phyloP scores from a whole-genome alignment of 2,329 filamentous ascomycete species.

The Ceratocystis huliohia region DNA sequence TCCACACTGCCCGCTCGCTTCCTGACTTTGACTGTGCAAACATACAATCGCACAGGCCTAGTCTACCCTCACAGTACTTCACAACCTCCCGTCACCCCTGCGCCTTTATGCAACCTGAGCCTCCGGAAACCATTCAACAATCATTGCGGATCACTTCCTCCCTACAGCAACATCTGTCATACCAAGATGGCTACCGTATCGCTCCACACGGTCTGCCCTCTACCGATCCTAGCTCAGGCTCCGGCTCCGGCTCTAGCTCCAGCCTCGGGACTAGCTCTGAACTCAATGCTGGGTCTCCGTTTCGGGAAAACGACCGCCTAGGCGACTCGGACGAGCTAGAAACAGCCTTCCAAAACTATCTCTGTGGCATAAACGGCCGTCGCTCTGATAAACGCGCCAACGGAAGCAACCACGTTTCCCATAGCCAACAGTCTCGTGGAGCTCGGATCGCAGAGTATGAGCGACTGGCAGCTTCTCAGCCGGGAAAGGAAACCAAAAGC shows the following conservation, averaged over 20 bases:
- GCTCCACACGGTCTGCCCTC: neutral
- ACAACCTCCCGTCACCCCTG: neutral
- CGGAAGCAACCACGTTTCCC: neutral
- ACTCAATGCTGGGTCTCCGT: neutral
- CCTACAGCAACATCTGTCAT: neutral
- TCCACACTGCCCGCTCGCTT: constrained; percentile 2
- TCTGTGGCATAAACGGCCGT: constrained; percentile 1
- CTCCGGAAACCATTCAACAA: neutral
- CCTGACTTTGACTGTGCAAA: constrained; percentile 12
- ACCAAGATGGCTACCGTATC: constrained; percentile 7
- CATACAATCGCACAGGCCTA: constrained; percentile 5
- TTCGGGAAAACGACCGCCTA: neutral
- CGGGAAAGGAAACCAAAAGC: neutral
- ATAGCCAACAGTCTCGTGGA: neutral
- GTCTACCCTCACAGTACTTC: neutral
- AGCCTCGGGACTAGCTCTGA: neutral
- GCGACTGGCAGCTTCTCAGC: neutral
- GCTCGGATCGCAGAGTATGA: neutral
- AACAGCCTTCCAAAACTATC: constrained; percentile 9
- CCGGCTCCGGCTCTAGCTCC: neutral
- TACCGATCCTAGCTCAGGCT: neutral
- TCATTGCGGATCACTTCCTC: neutral
- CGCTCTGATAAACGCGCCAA: neutral
- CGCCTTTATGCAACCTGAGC: constrained; percentile 12
- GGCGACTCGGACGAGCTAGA: constrained; percentile 10